phyloP scores from a whole-genome alignment of 352 stramenopile species.

The Pythium utonaiense region DNA sequence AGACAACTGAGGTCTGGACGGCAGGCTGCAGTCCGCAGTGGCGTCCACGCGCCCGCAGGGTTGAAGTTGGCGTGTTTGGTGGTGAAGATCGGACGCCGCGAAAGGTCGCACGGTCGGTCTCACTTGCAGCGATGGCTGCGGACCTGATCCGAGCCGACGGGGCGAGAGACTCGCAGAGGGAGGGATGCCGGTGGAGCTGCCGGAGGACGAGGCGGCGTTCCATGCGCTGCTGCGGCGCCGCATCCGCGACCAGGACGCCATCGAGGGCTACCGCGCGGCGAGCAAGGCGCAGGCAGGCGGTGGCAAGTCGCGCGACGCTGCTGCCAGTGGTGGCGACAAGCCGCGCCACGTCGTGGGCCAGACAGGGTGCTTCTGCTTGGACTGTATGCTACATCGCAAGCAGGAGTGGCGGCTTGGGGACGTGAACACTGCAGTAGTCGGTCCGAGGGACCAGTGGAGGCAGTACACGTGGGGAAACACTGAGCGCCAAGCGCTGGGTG shows the following conservation, averaged over 20 bases:
- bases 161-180: no score
- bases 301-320: neutral
- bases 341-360: conserved; percentile 55
- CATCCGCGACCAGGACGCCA: conserved; percentile 51
- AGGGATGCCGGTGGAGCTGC: conserved; percentile 42
- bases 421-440: conserved; percentile 57
- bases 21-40: no score
- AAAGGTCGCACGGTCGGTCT: conserved; percentile 2
- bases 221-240: conserved; percentile 46
- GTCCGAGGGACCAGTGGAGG: conserved; percentile 59
- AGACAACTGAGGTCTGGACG: no score
- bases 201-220: conserved; percentile 40
- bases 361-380: conserved; percentile 70
- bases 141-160: no score
- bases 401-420: conserved; percentile 78
- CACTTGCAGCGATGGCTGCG: neutral
- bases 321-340: neutral
- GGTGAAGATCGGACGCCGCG: neutral
- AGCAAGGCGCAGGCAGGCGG: neutral
- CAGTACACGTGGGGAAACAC: conserved; percentile 63
- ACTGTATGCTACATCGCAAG: conserved; percentile 65
- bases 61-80: neutral
- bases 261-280: conserved; percentile 32
- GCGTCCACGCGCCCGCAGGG: neutral
- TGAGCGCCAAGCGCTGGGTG: conserved; percentile 43